These are phyloP conservation scores for Starmerella sirachaensis DNA, from an alignment of 805 yeast genomes.

Conservation along the genomic window DNA sequence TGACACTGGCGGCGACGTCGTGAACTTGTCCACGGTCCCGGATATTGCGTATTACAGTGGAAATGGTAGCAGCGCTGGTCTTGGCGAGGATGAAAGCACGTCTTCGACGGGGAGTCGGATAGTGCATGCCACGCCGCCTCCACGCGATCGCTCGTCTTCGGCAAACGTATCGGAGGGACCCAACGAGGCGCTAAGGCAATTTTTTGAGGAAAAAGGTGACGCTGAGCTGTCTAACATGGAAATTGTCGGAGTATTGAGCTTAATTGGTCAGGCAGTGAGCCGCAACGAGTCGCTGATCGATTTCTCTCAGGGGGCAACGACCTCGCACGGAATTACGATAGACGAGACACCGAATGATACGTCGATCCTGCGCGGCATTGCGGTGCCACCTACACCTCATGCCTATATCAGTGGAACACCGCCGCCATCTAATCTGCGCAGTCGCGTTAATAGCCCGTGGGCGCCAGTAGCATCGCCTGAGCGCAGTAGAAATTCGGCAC, in stretches of 20 bases:
- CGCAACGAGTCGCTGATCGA: slow-evolving; percentile 23
- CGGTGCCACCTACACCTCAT: slow-evolving; percentile 16
- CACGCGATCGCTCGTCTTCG: not conserved
- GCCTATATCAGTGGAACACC: slow-evolving; percentile 11
- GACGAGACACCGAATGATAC: slow-evolving; percentile 1
- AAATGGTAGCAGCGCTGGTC: too few relatives aligned
- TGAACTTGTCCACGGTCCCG: too few relatives aligned
- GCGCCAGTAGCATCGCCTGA: slow-evolving; percentile 5
- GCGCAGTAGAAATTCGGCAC: slow-evolving; percentile 7
- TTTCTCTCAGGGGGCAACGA: slow-evolving; percentile 11
- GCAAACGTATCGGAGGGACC: slow-evolving; percentile 27
- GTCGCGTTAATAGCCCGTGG: slow-evolving; percentile 9
- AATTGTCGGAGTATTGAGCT: slow-evolving; percentile 61
- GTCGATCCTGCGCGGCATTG: not conserved
- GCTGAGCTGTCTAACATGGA: slow-evolving; percentile 59
- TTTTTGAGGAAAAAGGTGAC: slow-evolving; percentile 57
- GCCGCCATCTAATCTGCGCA: slow-evolving; percentile 6
- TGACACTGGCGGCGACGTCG: too few relatives aligned
- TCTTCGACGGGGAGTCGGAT: slow-evolving; percentile 5
- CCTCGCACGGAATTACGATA: not conserved
- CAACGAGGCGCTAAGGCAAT: slow-evolving; percentile 50
- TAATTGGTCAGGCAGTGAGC: slow-evolving; percentile 33
- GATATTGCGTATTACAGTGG: not conserved
- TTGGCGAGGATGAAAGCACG: slow-evolving; percentile 3
- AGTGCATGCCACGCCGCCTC: not conserved